Base-by-base conservation (phyloP, 129 eudicot species). In the Logfia minima region DNA sequence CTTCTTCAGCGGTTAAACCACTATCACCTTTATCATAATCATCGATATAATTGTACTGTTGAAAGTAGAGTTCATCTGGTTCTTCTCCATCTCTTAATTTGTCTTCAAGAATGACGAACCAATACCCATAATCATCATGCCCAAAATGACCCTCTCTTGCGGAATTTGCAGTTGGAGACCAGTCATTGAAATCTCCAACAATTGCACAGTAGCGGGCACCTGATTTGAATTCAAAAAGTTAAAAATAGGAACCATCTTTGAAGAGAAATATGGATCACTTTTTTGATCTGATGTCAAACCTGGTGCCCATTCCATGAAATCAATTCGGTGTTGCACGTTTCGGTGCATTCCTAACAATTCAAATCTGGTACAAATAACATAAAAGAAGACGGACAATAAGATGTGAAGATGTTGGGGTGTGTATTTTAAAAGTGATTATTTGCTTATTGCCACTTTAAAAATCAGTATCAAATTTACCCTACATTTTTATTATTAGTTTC, bases 221-320 rank as follows among this genome's bases (percentile, higher is more conserved):
- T 92, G 85, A 55, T 19, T 75, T 75, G 60, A 43, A 63, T 76
- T 70, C 66, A 48, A 77, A 32, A 41, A n/a, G 67, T 66, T 65
- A 66, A 28, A 76, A 43, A 32, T 4, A 55, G 60, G 35, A 69
- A 11, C 26, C 10, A 32, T 60, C 62, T 74, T 66, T 16, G 3
- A 8, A 53, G 43, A 67, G 0, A 45, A 41, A 60, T 10, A 3
- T 23, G 11, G 21, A 70, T 70, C 16, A 18, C 14, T 22, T 56
- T 56, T 39, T 14, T 43, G 11, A 51, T 53, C 43, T 41, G 24
- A 66, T n/a, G 78, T 24, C 85, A 77, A 81, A 90, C 98, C 98
- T 91, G 99, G 99, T 66, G 99, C 99, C 99, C 99, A 94, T 41
- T 94, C 99, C 96, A 94, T 80, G 85, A 14, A 91, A 87, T 94